phyloP scores from a whole-genome alignment of 768 basidiomycete genomes.

The Boletus sp. region DNA sequence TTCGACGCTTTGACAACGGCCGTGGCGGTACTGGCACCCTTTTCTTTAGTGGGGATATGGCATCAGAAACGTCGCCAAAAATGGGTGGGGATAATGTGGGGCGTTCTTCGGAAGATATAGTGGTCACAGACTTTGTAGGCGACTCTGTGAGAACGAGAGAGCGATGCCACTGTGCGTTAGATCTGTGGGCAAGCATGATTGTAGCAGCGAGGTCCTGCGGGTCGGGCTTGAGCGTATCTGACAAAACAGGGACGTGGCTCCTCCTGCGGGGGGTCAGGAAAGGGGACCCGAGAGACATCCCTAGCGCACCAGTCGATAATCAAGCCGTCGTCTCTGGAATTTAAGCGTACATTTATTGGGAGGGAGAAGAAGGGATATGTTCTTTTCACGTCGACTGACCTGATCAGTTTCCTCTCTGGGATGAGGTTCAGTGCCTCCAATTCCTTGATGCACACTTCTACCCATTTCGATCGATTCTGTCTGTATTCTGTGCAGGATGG shows the following conservation, averaged over 20 bases:
- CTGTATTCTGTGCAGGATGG: slow-evolving; percentile 16
- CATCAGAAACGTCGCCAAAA: not conserved
- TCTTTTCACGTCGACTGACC: slow-evolving; percentile 18
- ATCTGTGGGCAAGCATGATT: slow-evolving; percentile 24
- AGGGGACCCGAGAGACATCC: not conserved
- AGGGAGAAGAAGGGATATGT: not conserved
- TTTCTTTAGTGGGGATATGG: slow-evolving; percentile 3
- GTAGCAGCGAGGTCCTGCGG: slow-evolving; percentile 28
- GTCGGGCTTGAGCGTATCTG: slow-evolving; percentile 30
- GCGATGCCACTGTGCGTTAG: slow-evolving; percentile 21
- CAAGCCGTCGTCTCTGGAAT: slow-evolving; percentile 30
- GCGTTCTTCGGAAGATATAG: not conserved
- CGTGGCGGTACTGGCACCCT: slow-evolving; percentile 24
- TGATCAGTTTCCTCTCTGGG: slow-evolving; percentile 26
- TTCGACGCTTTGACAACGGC: slow-evolving; percentile 9
- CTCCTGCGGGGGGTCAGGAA: slow-evolving; percentile 21
- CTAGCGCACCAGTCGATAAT: slow-evolving; percentile 29
- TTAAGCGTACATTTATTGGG: not conserved
- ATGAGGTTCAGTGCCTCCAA: slow-evolving; percentile 20
- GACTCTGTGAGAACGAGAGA: not conserved
- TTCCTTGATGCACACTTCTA: slow-evolving; percentile 16
- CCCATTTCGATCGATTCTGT: slow-evolving; percentile 25
- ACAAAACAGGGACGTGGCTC: slow-evolving; percentile 31
- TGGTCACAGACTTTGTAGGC: not conserved
- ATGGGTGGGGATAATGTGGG: not conserved